A percentile compares a stretch with the other conserved stretches of the same genome.
These are phyloP conservation scores for Pistacia integerrima DNA, from an alignment of 345 rosid genomes.

Conservation along the genomic window DNA sequence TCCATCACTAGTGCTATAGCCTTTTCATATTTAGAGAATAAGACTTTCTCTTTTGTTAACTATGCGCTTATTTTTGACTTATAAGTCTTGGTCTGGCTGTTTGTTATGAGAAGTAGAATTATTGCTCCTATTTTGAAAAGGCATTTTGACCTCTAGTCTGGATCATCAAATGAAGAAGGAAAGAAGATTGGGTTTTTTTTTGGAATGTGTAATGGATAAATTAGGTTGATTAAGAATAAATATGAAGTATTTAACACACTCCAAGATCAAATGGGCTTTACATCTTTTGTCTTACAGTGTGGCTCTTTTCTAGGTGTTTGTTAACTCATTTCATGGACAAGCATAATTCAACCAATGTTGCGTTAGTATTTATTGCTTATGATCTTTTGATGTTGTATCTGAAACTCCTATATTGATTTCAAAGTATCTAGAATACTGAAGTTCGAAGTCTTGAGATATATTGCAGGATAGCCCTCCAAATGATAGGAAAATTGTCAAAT, in stretches of 20 bases:
- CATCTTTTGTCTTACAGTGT: background rate
- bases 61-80: background rate
- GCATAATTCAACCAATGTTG: background rate
- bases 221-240: background rate
- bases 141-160: background rate
- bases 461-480: slow-evolving; percentile 70
- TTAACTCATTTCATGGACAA: background rate
- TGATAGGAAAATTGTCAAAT: slow-evolving; percentile 81
- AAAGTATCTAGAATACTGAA: background rate
- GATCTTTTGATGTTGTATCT: background rate
- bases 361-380: background rate
- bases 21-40: background rate
- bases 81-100: background rate
- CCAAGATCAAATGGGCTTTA: background rate
- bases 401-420: background rate
- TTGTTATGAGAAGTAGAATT: background rate
- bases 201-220: too few relatives aligned
- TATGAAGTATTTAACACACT: background rate
- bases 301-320: too few relatives aligned
- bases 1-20: background rate
- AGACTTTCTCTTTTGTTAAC: background rate
- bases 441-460: background rate
- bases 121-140: background rate
- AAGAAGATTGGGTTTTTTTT: background rate
- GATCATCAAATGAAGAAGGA: slow-evolving; percentile 5